Evolutionary conservation across 768 basidiomycete genomes (phyloP), one percentile per base, ranked within the genome.

Genomic region (Panus rudis): DNA sequence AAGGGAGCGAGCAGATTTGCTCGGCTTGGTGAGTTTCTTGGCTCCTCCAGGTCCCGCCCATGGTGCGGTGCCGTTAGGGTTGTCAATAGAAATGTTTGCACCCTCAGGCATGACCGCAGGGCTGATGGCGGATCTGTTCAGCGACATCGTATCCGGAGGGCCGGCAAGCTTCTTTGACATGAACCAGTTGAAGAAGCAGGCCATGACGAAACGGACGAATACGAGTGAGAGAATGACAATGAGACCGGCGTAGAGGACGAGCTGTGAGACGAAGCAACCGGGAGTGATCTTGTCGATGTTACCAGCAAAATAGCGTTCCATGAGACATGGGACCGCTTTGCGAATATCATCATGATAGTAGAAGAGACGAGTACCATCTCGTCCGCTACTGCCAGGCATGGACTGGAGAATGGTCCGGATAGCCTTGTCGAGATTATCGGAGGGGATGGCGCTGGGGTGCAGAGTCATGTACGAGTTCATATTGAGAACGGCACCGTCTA

Each of bases 51-150:
- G 66, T 17, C 74, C 78, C 2, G 89, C 83, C 94, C 94, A 99
- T 10, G 94, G 94, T 6, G 94, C 94, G 3, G 92, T 92, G 11
- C 96, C 94, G 39, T 81, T 81, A 51, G 66, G 76, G 64, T 94
- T 97, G 67, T 93, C 82, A 48, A 98, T 67, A n/a, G 91, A 84
- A 45, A 94, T 63, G 58, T 94, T 98, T 35, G 96, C 94, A 24
- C 96, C 94, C 60, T 85, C 91, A 3, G 94, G 94, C 78, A 99
- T 78, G 47, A 99, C 94, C 1, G 90, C 88, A 14, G 94, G 94
- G 55, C 87, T 91, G 60, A 99, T 89, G 39, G 80, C 94, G 12
- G 82, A 78, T 33, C 90, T 75, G 50, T 83, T 80, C 26, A 97
- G 71, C 40, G 89, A 74, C 46, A 73, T 74, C 48, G 62, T 79